Percentiles rank a stretch among this genome's conserved stretches.
Evolutionary conservation across 495 filamentous ascomycete species (phyloP).

Genomic region (Talaromyces thailandensis): DNA sequence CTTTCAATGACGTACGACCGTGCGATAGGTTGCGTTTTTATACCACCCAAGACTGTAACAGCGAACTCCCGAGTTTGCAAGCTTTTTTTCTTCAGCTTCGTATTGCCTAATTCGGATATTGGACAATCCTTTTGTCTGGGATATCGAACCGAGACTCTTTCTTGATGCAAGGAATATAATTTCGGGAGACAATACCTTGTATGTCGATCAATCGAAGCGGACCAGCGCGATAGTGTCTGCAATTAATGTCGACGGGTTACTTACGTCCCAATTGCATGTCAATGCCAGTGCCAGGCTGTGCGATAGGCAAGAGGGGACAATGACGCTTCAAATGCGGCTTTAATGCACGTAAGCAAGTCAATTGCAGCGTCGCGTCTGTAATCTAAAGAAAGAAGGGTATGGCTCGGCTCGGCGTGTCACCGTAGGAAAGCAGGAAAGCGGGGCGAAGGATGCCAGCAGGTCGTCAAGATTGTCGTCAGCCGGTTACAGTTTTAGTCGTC

Average conservation of each 20-base stretch:
- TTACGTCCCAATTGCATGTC: not conserved
- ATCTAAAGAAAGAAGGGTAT: not conserved
- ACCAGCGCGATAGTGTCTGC: slow-evolving; percentile 4
- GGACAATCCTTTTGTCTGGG: not conserved
- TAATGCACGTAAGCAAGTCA: slow-evolving; percentile 7
- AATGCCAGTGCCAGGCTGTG: not conserved
- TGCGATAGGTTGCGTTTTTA: not conserved
- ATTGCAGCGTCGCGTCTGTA: slow-evolving; percentile 5
- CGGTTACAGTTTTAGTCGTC: not conserved
- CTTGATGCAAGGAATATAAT: not conserved
- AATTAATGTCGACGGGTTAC: not conserved
- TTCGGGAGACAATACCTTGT: slow-evolving; percentile 1
- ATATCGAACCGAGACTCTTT: not conserved
- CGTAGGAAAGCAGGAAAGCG: not conserved
- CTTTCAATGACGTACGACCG: slow-evolving; percentile 6
- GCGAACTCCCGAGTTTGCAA: not conserved
- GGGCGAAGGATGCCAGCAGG: not conserved
- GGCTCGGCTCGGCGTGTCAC: slow-evolving; percentile 2
- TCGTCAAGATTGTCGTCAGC: not conserved
- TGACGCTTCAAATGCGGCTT: slow-evolving; percentile 6
- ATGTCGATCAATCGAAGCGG: slow-evolving; percentile 7
- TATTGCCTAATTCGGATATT: not conserved
- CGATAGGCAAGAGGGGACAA: not conserved
- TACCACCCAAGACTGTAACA: slow-evolving; percentile 1
- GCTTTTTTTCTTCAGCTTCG: not conserved